Base-by-base conservation (phyloP, 352 stramenopile genomes). In the Pythium brachiatum region DNA sequence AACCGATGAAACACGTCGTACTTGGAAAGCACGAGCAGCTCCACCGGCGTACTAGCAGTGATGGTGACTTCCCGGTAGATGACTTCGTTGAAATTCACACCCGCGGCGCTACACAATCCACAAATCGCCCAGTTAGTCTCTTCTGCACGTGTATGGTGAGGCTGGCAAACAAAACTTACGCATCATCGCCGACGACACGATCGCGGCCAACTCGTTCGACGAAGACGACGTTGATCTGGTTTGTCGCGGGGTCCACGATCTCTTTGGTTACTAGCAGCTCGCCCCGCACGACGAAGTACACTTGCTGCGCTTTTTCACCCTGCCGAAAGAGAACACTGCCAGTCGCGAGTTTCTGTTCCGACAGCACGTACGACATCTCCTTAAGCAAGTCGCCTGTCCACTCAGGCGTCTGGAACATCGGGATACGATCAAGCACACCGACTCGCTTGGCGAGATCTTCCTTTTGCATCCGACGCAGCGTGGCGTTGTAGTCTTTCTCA, bases 1-100 rank as follows among this genome's bases (percentile, higher is more conserved):
- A 92, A 53, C 0, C 83, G 81, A 60, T 92, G 80, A 47, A 89
- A 92, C 1, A 90, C 80, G 51, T 92, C 83, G 59, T 92, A 89
- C 56, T 92, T 92, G 27, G 83, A 88, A 0, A 92, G 72, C 12
- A 89, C 52, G 13, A 92, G 64, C 16, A 89, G 65, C 34, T 92
- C 79, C 0, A 92, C 79, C 0, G 83, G 83, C 12, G 83, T 92
- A 50, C 54, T 89, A 20, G 83, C 78, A 5, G 74, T 88, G 8
- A 84, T 72, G 0, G 79, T 88, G 36, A 89, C 74, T 53, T 88
- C 76, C 36, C 83, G 81, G 48, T 80, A 76, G 23, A 89, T 75
- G 4, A 68, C 59, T 21, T 90, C 80, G 32, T 92, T 88, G 62
- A 92, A 92, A 58, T 73, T 83, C 18, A 50, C 65, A 0, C 81